Evolutionary conservation across 75 land plant genomes (phyloP).

Genomic region (Picea sitchensis): DNA sequence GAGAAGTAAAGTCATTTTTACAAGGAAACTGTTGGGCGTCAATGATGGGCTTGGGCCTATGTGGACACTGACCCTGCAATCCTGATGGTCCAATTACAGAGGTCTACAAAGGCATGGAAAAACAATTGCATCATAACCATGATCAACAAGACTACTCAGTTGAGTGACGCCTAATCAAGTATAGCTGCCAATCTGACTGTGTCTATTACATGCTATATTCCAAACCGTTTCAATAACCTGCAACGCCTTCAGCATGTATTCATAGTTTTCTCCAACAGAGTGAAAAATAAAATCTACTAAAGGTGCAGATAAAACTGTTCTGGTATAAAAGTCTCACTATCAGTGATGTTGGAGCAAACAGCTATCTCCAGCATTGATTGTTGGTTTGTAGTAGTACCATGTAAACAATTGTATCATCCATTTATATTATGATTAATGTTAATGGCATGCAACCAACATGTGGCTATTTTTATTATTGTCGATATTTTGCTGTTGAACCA

Average conservation of each 20-base stretch:
- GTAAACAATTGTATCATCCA: too few relatives aligned
- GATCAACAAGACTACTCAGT: not conserved
- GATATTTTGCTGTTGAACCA: too few relatives aligned
- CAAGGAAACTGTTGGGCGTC: not conserved
- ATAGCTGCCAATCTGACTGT: conserved; percentile 1
- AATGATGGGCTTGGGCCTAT: not conserved
- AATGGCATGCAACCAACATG: too few relatives aligned
- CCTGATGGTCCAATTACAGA: conserved; percentile 3
- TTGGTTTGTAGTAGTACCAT: too few relatives aligned
- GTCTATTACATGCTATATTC: not conserved
- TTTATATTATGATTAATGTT: too few relatives aligned
- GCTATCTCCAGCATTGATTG: too few relatives aligned
- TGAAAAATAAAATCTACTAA: not conserved
- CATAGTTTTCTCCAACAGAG: not conserved
- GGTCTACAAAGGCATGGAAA: conserved; percentile 4
- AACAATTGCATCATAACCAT: not conserved
- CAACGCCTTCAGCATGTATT: not conserved
- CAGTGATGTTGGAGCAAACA: not conserved
- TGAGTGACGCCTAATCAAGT: not conserved
- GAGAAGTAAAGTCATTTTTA: not conserved
- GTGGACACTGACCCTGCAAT: not conserved
- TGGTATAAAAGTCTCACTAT: not conserved
- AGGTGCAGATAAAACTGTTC: not conserved
- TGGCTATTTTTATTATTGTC: too few relatives aligned
- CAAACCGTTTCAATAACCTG: not conserved